Percentiles rank a stretch among this genome's conserved stretches.
phyloP scores from a whole-genome alignment of 192 early-diverging fungal species.

The Linnemannia schmuckeri region DNA sequence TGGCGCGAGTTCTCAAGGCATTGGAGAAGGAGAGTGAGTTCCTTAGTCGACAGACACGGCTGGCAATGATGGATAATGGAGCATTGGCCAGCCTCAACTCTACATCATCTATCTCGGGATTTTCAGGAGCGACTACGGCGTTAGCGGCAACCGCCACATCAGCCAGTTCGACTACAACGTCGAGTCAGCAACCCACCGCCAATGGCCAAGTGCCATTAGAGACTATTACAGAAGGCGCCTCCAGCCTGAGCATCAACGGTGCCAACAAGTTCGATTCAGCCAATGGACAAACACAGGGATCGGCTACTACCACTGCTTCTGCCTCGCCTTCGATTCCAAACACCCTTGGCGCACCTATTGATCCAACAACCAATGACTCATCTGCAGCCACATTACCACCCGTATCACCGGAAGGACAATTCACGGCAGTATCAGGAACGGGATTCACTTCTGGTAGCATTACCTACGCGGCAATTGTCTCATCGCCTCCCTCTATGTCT shows the following conservation, averaged over 20 bases:
- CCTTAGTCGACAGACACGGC: constrained; percentile 35
- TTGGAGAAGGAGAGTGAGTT: constrained; percentile 76
- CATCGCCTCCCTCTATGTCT: constrained; percentile 33
- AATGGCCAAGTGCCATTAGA: not conserved
- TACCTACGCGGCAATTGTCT: constrained; percentile 13
- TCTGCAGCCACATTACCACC: not conserved
- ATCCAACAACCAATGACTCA: not conserved
- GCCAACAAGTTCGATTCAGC: not conserved
- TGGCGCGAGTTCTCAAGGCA: constrained; percentile 84
- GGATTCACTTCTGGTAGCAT: not conserved
- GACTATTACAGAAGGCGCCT: not conserved
- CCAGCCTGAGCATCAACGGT: not conserved
- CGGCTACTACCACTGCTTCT: not conserved
- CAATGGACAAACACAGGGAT: not conserved
- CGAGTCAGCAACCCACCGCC: not conserved
- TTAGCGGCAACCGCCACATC: not conserved
- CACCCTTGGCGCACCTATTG: not conserved
- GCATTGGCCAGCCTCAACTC: not conserved
- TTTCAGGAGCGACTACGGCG: not conserved
- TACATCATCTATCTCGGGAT: not conserved
- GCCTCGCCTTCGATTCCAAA: not conserved
- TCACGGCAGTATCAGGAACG: not conserved
- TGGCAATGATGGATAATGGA: constrained; percentile 22
- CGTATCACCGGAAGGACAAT: not conserved
- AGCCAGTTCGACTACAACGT: not conserved